phyloP scores from a whole-genome alignment of 306 rosid species.

The Pyrus betulifolia region DNA sequence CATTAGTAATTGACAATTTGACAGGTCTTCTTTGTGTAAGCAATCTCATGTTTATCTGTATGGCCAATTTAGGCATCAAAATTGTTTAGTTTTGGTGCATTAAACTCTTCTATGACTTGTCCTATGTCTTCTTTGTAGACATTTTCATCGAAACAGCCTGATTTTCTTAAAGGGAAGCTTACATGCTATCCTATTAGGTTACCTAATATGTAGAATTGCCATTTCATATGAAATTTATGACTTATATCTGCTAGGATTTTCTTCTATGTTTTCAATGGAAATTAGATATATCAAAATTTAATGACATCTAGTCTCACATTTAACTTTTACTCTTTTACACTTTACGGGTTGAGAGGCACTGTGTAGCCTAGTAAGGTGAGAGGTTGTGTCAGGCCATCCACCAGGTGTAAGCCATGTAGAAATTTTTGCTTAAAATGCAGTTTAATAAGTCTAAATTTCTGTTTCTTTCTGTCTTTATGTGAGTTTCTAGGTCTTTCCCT shows the following conservation, averaged over 20 bases:
- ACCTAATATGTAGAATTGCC: neutral
- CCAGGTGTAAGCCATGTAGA: neutral
- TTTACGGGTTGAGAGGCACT: neutral
- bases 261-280: neutral
- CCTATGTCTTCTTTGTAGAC: neutral
- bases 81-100: neutral
- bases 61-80: neutral
- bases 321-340: neutral
- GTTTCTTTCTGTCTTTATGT: neutral
- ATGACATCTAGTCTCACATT: neutral
- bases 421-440: neutral
- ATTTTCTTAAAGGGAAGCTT: neutral
- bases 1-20: neutral
- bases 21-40: neutral
- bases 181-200: neutral
- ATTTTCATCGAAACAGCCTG: neutral
- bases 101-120: neutral
- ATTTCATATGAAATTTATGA: neutral
- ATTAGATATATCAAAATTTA: neutral
- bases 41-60: neutral
- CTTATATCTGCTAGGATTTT: neutral
- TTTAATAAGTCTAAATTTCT: neutral
- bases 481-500: neutral
- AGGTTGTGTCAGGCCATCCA: neutral
- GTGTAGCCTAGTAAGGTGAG: neutral